Evolutionary conservation across 768 basidiomycete genomes (phyloP), one percentile per base, ranked within the genome.

Genomic region (Peribolospora baueri): DNA sequence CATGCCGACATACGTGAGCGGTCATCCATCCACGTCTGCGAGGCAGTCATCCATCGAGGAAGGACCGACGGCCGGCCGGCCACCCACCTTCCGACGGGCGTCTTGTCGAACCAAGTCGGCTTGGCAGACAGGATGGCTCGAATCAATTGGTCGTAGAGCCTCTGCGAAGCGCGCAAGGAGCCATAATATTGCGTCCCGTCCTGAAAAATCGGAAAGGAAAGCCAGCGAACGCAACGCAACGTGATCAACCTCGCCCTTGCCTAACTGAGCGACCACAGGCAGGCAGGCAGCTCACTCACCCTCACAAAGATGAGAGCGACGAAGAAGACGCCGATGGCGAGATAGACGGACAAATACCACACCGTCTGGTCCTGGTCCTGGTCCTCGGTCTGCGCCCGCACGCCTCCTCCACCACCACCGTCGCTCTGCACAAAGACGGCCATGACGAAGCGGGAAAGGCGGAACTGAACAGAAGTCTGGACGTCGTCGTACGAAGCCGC

Each of bases 121-220:
- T 65, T 61, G 0, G 70, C 69, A 0, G 65, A 65, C 1, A 71
- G 61, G 40, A 70, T 65, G 36, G 63, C 54, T 25, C 58, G 58
- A 40, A 70, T 56, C 7, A 70, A 60, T 38, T 58, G 46, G 2
- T 57, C 53, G 57, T 70, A 71, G 50, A 70, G 53, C 0, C 46
- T 41, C 10, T 55, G 38, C 38, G 14, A 9, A 6, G 36, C 9
- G 46, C 10, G 46, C 46, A 50, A 9, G 38, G 9, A 36, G 49
- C 49, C 13, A 50, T 14, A 42, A 41, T 51, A 52, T 10, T 11
- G 25, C n/a, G 14, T 42, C 14, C 25, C 10, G 14, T 46, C 8
- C 7, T 53, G 38, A 36, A 54, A 6, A n/a, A 10, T 7, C 8
- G 40, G 14, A 53, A 7, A 9, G 11, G n/a, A n/a, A n/a, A n/a